Conservation (phyloP, 352 stramenopile genomes). For the Phytophthora palmivora region DNA sequence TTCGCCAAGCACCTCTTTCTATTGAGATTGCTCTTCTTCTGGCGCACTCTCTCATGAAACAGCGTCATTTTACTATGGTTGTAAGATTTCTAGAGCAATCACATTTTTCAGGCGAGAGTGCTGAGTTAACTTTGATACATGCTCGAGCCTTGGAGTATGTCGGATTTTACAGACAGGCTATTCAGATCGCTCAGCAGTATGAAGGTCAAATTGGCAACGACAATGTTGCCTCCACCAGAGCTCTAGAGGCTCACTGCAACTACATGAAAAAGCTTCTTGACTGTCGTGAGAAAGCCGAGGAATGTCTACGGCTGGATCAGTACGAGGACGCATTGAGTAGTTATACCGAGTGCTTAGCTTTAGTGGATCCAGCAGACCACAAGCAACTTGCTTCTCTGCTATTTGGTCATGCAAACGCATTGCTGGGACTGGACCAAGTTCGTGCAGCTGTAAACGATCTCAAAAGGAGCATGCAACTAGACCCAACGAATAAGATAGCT, state of each 20-base stretch:
- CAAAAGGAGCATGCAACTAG: slow-evolving; percentile 15
- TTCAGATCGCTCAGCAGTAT: slow-evolving; percentile 17
- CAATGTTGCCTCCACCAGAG: neutral
- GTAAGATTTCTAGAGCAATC: slow-evolving; percentile 26
- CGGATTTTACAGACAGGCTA: slow-evolving; percentile 31
- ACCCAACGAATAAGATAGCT: slow-evolving; percentile 27
- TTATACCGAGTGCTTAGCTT: slow-evolving; percentile 33
- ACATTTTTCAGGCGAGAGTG: slow-evolving; percentile 14
- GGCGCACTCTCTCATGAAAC: slow-evolving; percentile 23
- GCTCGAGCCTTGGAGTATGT: slow-evolving; percentile 30
- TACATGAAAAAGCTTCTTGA: slow-evolving; percentile 21
- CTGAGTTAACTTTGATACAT: slow-evolving; percentile 33
- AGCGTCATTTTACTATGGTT: slow-evolving; percentile 27
- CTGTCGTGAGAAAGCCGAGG: slow-evolving; percentile 29
- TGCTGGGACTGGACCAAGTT: slow-evolving; percentile 23
- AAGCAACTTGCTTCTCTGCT: slow-evolving; percentile 32
- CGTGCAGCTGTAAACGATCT: slow-evolving; percentile 28
- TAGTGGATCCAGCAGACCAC: slow-evolving; percentile 15
- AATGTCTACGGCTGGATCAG: slow-evolving; percentile 15
- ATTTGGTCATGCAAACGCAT: slow-evolving; percentile 27
- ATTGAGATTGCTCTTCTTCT: slow-evolving; percentile 25
- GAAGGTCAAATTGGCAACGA: neutral
- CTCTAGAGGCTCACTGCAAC: slow-evolving; percentile 15
- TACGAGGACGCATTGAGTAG: slow-evolving; percentile 19
- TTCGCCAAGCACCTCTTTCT: slow-evolving; percentile 31